Conservation (phyloP, 768 basidiomycete genomes). For the Amanita pseudoporphyria region DNA sequence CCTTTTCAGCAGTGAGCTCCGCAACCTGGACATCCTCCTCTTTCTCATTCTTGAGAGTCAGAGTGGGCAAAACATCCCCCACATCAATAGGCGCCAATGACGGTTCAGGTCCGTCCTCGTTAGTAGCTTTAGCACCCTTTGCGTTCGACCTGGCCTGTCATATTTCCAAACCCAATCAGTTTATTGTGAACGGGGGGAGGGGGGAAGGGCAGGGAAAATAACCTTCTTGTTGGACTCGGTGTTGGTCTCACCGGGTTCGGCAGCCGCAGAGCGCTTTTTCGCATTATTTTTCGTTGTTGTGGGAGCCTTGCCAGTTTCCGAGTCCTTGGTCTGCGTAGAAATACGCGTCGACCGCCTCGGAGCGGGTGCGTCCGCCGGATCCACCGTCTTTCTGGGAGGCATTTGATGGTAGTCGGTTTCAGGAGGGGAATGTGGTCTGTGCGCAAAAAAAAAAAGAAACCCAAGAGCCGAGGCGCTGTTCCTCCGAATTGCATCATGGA, state of each 20-base stretch:
- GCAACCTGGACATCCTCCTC: conserved; percentile 67
- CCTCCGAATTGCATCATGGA: too few species aligned
- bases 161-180: too few species aligned
- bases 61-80: conserved; percentile 65
- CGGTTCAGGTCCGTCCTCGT: conserved; percentile 11
- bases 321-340: conserved; percentile 31
- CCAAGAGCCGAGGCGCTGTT: background rate
- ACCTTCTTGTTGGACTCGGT: conserved; percentile 25
- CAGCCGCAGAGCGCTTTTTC: conserved; percentile 33
- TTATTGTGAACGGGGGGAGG: too few species aligned
- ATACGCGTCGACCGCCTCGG: conserved; percentile 51
- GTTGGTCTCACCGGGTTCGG: conserved; percentile 18
- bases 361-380: conserved; percentile 23
- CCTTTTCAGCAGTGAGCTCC: conserved; percentile 54
- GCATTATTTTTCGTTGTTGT: conserved; percentile 18
- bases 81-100: conserved; percentile 27
- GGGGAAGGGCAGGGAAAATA: background rate
- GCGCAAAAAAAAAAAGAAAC: too few species aligned
- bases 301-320: conserved; percentile 17
- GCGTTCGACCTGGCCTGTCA: conserved; percentile 9
- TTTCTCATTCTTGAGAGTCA: conserved; percentile 79
- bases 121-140: conserved; percentile 9
- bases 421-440: conserved; percentile 1
- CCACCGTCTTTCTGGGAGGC: conserved; percentile 27
- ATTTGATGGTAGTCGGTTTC: conserved; percentile 9